These are phyloP conservation scores for Erodium trifolium DNA, from an alignment of 441 rosid genomes.

Conservation along the genomic window DNA sequence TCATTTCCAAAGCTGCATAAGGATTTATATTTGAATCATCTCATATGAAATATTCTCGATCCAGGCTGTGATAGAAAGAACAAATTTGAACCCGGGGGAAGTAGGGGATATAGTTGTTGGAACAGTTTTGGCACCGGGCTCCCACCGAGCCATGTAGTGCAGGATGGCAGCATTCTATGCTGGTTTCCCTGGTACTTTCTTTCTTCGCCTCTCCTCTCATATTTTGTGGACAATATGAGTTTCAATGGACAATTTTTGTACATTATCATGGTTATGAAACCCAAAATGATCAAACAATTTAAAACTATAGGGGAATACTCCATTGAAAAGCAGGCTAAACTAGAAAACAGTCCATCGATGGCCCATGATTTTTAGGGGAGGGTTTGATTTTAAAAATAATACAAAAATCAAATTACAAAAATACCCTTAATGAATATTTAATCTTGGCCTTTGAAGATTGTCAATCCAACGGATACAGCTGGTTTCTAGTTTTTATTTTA, in stretches of 20 bases:
- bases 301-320: too few relatives aligned
- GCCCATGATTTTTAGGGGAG: too few relatives aligned
- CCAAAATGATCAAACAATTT: too few relatives aligned
- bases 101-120: slow-evolving; percentile 97
- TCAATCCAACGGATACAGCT: too few relatives aligned
- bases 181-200: slow-evolving; percentile 80
- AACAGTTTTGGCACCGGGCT: slow-evolving; percentile 84
- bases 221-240: neutral
- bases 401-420: too few relatives aligned
- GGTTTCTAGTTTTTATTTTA: too few relatives aligned
- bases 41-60: neutral
- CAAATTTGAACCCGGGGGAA: slow-evolving; percentile 71
- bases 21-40: neutral
- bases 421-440: too few relatives aligned
- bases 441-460: too few relatives aligned
- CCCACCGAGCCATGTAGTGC: slow-evolving; percentile 87
- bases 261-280: too few relatives aligned
- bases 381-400: too few relatives aligned
- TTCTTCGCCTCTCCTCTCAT: neutral
- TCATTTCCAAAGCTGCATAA: neutral
- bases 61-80: slow-evolving; percentile 79
- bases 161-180: slow-evolving; percentile 98
- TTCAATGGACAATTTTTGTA: neutral
- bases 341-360: too few relatives aligned
- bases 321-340: too few relatives aligned